A percentile compares a stretch with the other conserved stretches of the same genome.
Conservation (phyloP, 2,329 filamentous ascomycete species). For the Ploettnerulaceae sp. region DNA sequence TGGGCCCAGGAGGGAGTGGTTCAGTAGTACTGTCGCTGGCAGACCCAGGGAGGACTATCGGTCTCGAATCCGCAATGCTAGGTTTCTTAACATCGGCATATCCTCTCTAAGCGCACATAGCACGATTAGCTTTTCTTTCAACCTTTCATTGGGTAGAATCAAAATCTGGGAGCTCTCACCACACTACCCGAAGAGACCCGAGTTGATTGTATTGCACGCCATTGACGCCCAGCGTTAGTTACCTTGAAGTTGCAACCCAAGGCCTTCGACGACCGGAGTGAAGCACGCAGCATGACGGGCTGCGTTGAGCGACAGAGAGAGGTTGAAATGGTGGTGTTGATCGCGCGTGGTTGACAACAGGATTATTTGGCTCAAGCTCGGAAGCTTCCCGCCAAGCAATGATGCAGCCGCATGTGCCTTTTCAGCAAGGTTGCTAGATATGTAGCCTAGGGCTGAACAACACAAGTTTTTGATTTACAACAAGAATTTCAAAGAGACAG, state of each 20-base stretch:
- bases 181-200: conserved; percentile 33
- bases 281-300: conserved; percentile 65
- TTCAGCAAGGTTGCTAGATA: conserved; percentile 16
- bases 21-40: conserved; percentile 34
- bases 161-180: conserved; percentile 33
- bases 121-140: conserved; percentile 19
- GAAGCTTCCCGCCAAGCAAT: conserved; percentile 18
- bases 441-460: not conserved
- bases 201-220: conserved; percentile 44
- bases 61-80: conserved; percentile 43
- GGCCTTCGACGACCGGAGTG: conserved; percentile 59
- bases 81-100: conserved; percentile 53
- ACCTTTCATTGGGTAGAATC: conserved; percentile 13
- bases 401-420: conserved; percentile 7
- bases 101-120: conserved; percentile 43
- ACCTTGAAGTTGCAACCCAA: conserved; percentile 51
- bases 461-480: not conserved
- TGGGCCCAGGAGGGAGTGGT: conserved; percentile 35
- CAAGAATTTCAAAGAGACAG: not conserved
- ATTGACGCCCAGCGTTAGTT: conserved; percentile 53
- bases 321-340: conserved; percentile 25
- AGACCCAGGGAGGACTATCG: conserved; percentile 49
- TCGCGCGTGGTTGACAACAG: conserved; percentile 17
- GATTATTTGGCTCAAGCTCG: conserved; percentile 17
- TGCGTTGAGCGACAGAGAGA: conserved; percentile 33